A percentile compares a stretch with the other conserved stretches of the same genome.
These are phyloP conservation scores for Microsporum ferrugineum DNA, from an alignment of 2,329 filamentous ascomycete species.

Conservation along the genomic window DNA sequence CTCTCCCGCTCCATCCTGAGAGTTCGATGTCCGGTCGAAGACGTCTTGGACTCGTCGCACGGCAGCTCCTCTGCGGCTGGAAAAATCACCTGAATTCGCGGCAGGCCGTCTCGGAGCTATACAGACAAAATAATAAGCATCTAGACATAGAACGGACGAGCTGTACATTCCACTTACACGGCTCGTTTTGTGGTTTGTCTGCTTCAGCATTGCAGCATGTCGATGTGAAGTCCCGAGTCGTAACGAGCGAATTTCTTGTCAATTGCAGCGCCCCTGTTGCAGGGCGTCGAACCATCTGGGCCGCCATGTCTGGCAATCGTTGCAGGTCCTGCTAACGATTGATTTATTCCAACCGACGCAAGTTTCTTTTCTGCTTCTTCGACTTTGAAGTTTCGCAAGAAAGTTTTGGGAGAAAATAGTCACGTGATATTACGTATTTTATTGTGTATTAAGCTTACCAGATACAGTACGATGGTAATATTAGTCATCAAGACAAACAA, in stretches of 20 bases:
- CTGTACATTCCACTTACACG: background rate
- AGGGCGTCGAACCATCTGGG: background rate
- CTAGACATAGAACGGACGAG: background rate
- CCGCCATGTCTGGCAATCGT: background rate
- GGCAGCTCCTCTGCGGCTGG: background rate
- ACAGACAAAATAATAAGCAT: background rate
- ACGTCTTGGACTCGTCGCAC: background rate
- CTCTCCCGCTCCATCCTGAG: background rate
- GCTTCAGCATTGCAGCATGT: background rate
- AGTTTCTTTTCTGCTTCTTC: background rate
- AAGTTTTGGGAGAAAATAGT: background rate
- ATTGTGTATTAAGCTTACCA: background rate
- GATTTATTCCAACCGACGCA: background rate
- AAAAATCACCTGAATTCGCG: background rate
- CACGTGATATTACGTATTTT: background rate
- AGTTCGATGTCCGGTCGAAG: background rate
- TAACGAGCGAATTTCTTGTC: background rate
- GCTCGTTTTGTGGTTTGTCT: background rate
- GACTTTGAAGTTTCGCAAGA: background rate
- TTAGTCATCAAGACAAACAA: background rate
- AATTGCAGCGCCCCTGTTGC: background rate
- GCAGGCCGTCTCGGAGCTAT: background rate
- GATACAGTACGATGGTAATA: background rate
- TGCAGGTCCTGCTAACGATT: background rate
- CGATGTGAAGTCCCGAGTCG: slow-evolving; percentile 2